These are phyloP conservation scores for Yarrowia sp. DNA, from an alignment of 805 yeast genomes.

Conservation along the genomic window DNA sequence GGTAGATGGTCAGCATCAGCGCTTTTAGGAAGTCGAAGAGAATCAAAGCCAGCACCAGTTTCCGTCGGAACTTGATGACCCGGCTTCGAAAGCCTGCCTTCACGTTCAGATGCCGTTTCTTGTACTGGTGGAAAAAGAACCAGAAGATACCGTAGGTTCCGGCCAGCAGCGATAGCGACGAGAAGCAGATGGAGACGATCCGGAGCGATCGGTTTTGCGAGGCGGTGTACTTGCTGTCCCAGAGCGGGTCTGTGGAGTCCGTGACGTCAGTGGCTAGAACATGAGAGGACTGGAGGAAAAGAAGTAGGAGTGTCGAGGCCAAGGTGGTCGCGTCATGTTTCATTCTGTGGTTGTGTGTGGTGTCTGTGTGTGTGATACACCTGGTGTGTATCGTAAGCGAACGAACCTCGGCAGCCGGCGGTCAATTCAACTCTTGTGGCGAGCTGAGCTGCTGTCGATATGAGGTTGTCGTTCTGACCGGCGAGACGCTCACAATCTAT, in stretches of 20 bases:
- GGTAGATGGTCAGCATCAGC: slow-evolving; percentile 53
- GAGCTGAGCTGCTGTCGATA: too few species aligned
- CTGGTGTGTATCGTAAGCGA: too few species aligned
- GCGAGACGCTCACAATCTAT: too few species aligned
- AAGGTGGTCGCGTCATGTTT: slow-evolving; percentile 7
- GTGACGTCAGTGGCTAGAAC: background rate
- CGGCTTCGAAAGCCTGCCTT: background rate
- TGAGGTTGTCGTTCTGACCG: too few species aligned
- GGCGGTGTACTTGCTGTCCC: slow-evolving; percentile 18
- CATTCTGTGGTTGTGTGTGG: slow-evolving; percentile 14
- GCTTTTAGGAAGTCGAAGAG: slow-evolving; percentile 76
- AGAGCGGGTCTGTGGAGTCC: background rate
- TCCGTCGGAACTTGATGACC: slow-evolving; percentile 43
- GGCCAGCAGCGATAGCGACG: background rate
- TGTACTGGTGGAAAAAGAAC: slow-evolving; percentile 8
- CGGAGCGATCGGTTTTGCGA: slow-evolving; percentile 6
- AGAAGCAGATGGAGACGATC: slow-evolving; percentile 8
- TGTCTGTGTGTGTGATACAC: too few species aligned
- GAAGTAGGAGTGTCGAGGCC: background rate
- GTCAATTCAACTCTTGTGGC: too few species aligned
- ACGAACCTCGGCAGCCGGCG: too few species aligned
- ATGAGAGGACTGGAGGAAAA: background rate
- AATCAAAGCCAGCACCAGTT: slow-evolving; percentile 64
- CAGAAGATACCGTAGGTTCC: slow-evolving; percentile 12
- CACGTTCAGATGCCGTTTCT: background rate